Evolutionary conservation across 73 alveolate species (phyloP).

Genomic region (Tetrahymena malaccensis): DNA sequence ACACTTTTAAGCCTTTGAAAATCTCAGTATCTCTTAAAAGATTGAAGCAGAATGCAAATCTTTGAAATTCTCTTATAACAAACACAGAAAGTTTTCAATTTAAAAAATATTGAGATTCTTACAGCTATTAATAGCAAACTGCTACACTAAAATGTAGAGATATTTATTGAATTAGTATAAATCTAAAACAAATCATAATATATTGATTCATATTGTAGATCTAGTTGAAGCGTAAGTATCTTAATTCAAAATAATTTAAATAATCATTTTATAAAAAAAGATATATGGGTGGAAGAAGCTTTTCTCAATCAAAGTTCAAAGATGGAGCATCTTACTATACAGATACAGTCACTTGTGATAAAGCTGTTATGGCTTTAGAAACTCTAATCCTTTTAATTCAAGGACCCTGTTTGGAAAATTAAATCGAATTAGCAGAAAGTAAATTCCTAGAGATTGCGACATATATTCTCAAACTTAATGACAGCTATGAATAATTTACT

Average conservation of each 20-base stretch:
- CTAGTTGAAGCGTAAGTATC: neutral
- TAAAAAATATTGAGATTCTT: neutral
- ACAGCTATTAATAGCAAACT: neutral
- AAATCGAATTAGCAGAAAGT: neutral
- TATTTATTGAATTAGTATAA: neutral
- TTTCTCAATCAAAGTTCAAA: neutral
- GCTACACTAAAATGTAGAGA: neutral
- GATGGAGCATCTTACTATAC: neutral
- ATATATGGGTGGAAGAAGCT: neutral
- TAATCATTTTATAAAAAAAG: neutral
- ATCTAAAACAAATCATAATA: neutral
- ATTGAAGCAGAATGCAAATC: neutral
- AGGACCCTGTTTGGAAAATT: neutral
- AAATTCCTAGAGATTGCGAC: neutral
- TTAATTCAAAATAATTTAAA: neutral
- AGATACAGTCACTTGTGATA: neutral
- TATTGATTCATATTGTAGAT: neutral
- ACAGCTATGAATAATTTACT: neutral
- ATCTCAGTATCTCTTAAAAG: neutral
- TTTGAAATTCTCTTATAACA: neutral
- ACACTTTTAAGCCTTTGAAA: neutral
- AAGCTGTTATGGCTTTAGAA: neutral
- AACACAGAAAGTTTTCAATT: neutral
- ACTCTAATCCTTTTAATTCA: neutral
- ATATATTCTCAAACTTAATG: neutral